Percentiles rank a stretch among this genome's conserved stretches.
Evolutionary conservation across 2,329 filamentous ascomycete genomes (phyloP).

Genomic region (Bipolaris cookei): DNA sequence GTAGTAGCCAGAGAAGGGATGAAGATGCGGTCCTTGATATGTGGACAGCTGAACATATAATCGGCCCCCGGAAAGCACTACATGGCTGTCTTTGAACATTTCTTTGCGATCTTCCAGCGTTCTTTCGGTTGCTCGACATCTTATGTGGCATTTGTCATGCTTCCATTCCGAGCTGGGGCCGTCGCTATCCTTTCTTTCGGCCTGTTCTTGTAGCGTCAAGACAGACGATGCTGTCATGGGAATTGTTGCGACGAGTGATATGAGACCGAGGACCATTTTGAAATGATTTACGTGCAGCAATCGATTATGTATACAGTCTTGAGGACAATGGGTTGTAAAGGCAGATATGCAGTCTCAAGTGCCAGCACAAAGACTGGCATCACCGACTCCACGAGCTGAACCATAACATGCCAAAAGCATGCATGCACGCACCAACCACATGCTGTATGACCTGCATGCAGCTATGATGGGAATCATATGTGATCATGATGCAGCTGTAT

Average conservation of each 20-base stretch:
- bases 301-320: background rate
- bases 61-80: conserved; percentile 25
- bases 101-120: conserved; percentile 27
- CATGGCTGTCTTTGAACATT: conserved; percentile 20
- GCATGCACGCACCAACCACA: background rate
- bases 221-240: conserved; percentile 30
- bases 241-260: conserved; percentile 24
- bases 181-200: conserved; percentile 24
- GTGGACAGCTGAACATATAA: conserved; percentile 29
- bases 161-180: conserved; percentile 27
- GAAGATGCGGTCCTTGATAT: conserved; percentile 30
- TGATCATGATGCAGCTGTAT: conserved; percentile 19
- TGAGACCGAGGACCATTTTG: conserved; percentile 24
- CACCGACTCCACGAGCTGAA: background rate
- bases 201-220: conserved; percentile 27
- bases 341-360: background rate
- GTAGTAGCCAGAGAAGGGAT: conserved; percentile 58
- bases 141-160: conserved; percentile 30
- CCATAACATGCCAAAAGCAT: background rate
- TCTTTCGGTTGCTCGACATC: conserved; percentile 23
- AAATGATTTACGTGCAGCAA: background rate
- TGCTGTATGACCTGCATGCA: background rate
- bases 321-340: background rate
- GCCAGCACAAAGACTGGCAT: background rate
- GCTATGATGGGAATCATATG: conserved; percentile 12